These are phyloP conservation scores for Sindora glabra DNA, from an alignment of 306 rosid species.

Conservation along the genomic window DNA sequence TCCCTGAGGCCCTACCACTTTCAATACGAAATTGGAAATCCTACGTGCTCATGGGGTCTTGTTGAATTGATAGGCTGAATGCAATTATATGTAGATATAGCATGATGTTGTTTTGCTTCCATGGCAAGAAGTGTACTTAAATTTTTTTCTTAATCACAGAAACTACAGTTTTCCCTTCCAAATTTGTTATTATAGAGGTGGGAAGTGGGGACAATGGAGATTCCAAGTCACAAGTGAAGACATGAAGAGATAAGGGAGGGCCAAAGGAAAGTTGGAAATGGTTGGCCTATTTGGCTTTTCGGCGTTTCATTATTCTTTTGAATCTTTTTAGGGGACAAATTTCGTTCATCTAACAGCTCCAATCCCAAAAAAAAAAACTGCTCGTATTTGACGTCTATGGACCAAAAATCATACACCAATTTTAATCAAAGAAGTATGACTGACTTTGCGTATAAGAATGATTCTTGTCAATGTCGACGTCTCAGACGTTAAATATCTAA, in stretches of 20 bases:
- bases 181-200: neutral
- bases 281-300: neutral
- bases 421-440: neutral
- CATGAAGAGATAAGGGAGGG: neutral
- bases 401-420: neutral
- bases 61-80: conserved; percentile 12
- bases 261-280: neutral
- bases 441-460: neutral
- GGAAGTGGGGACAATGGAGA: neutral
- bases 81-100: conserved; percentile 21
- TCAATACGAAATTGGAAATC: conserved; percentile 10
- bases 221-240: neutral
- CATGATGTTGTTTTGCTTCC: neutral
- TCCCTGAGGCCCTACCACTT: conserved; percentile 21
- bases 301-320: neutral
- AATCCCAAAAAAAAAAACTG: too few relatives aligned
- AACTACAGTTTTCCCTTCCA: conserved; percentile 6
- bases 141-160: conserved; percentile 22
- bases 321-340: neutral
- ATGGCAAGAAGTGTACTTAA: conserved; percentile 12
- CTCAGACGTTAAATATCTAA: too few relatives aligned
- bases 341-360: too few relatives aligned
- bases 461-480: too few relatives aligned
- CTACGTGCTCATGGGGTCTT: conserved; percentile 4
- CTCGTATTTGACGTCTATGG: neutral